Conservation (phyloP, 139 green algal genomes). For the Chlorella sp. region DNA sequence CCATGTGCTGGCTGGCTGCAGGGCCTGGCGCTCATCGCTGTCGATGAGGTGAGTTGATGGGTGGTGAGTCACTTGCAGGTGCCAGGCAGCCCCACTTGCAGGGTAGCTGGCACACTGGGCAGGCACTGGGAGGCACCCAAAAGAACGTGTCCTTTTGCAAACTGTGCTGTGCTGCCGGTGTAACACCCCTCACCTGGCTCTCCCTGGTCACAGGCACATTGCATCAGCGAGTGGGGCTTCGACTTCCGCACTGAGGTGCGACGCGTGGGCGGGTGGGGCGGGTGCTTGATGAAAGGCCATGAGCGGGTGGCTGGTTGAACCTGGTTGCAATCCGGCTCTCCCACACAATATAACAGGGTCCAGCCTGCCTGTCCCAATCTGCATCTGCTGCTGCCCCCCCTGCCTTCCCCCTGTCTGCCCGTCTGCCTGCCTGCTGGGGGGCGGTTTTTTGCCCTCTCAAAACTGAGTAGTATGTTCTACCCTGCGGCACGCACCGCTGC, state of each 20-base stretch:
- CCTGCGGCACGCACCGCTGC: background rate
- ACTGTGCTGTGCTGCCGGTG: too few species aligned
- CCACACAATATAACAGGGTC: background rate
- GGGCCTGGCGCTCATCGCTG: constrained; percentile 62
- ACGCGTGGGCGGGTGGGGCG: background rate
- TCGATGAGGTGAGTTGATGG: constrained; percentile 54
- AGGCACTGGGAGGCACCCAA: too few species aligned
- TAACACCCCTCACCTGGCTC: background rate
- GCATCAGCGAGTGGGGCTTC: constrained; percentile 58
- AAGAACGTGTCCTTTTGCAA: too few species aligned
- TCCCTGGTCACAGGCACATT: constrained; percentile 51
- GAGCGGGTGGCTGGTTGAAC: too few species aligned
- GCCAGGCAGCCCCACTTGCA: too few species aligned
- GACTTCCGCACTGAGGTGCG: constrained; percentile 60
- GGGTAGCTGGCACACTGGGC: too few species aligned
- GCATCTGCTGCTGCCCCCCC: background rate
- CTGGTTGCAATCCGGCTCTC: too few species aligned
- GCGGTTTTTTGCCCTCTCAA: background rate
- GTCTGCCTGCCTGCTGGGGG: background rate
- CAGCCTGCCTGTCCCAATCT: background rate
- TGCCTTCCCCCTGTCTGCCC: background rate
- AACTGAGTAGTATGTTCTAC: background rate
- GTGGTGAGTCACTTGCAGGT: too few species aligned
- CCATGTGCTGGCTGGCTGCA: background rate
- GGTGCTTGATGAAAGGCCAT: too few species aligned